Conservation (phyloP, 2,329 filamentous ascomycete species). For the Fusarium proliferatum region DNA sequence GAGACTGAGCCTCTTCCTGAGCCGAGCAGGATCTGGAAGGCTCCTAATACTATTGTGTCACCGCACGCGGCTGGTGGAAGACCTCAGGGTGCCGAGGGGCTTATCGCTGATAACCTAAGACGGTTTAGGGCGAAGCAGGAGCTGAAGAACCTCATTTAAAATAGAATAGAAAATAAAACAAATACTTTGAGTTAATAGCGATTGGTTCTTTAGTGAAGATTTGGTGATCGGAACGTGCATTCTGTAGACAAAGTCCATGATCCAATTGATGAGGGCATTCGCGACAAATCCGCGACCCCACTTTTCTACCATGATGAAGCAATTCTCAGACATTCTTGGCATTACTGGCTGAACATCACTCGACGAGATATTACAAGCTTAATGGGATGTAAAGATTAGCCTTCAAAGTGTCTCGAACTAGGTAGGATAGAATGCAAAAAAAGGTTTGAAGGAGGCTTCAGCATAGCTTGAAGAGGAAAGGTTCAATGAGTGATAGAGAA, state of each 20-base stretch:
- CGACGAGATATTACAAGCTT: rapidly evolving
- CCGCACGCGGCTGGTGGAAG: conserved; percentile 70
- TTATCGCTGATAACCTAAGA: conserved; percentile 71
- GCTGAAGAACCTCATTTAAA: conserved; percentile 63
- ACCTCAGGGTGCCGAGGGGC: conserved; percentile 67
- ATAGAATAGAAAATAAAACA: not conserved
- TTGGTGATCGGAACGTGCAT: no score
- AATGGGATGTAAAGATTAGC: rapidly evolving
- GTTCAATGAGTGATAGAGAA: not conserved
- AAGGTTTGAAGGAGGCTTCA: rapidly evolving
- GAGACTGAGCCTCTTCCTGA: conserved; percentile 58
- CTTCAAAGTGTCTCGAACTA: no score
- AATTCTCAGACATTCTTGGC: rapidly evolving
- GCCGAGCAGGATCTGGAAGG: conserved; percentile 60
- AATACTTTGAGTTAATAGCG: not conserved
- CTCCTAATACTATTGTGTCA: conserved; percentile 64
- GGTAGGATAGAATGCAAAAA: no score
- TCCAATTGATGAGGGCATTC: not conserved
- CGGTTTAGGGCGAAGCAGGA: conserved; percentile 68
- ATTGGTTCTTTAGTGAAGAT: rapidly evolving
- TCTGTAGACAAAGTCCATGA: not conserved
- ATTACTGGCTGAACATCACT: rapidly evolving
- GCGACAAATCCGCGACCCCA: rapidly evolving
- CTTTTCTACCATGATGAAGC: not conserved
- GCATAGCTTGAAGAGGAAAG: rapidly evolving